Base-by-base conservation (phyloP, 345 rosid genomes). In the Laguncularia racemosa region DNA sequence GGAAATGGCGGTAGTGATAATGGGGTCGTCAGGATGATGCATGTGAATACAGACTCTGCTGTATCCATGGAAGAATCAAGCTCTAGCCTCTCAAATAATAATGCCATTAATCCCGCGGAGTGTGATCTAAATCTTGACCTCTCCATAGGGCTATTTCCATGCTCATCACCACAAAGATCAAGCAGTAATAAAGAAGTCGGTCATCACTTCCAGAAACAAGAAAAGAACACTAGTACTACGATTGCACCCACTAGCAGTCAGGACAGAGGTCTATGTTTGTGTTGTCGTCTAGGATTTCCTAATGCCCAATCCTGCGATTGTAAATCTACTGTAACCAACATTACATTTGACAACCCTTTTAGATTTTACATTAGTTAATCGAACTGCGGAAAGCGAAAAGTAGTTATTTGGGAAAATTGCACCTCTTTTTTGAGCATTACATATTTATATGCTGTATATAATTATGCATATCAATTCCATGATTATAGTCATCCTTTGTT, bases 51-150 rank as follows among this genome's bases (percentile, higher is more conserved):
- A n/a, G 19, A 44, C 16, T 11, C 20, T 26, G 28, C 16, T 14
- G 63, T n/a, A 12, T 26, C 58, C 13, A 23, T 56, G 17, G 47
- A 20, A 10, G 47, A 40, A 26, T 40, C 63, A 21, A 59, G 50
- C 55, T 13, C 46, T 21, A 70, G 74, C 67, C 7, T 33, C 40
- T 33, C 40, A 9, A 70, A 68, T 52, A 67, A 57, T 15, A 28
- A 56, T 12, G 68, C 64, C 19, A 20, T 47, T 13, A 65, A 61
- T n/a, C 69, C 50, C 28, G 38, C 38, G n/a, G 56, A 44, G 48
- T 51, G 55, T 1, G 46, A 69, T n/a, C 38, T 72, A 50, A 70
- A 66, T 44, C 74, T 74, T 57, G 74, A 74, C 46, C 69, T 74
- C 18, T 74, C 74, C 2, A 66, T 74, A n/a, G 74, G 63, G 6